A percentile compares a stretch with the other conserved stretches of the same genome.
phyloP scores from a whole-genome alignment of 148 eudicot genomes.

The Vaccinium corymbosum region DNA sequence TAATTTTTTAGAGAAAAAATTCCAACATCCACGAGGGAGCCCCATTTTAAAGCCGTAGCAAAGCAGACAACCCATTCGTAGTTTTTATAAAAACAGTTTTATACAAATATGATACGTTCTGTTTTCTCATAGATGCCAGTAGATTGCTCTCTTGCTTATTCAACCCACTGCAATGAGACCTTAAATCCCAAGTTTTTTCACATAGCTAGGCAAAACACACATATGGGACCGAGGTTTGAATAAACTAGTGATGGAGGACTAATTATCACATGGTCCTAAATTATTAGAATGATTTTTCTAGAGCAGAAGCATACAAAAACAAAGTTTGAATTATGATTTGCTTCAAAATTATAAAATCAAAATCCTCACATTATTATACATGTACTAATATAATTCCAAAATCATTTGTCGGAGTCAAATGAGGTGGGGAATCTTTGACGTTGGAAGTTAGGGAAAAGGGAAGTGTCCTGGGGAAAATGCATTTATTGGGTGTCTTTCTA shows the following conservation, averaged over 20 bases:
- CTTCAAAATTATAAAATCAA: not conserved
- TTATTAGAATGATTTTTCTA: not conserved
- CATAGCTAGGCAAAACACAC: not conserved
- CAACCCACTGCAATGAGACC: not conserved
- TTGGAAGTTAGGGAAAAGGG: not conserved
- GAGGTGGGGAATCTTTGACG: not conserved
- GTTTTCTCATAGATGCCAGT: not conserved
- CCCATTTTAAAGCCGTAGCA: too few relatives aligned
- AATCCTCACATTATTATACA: not conserved
- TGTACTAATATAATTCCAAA: not conserved
- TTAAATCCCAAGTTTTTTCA: not conserved
- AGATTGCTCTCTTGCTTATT: not conserved
- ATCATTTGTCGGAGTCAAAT: slow-evolving; percentile 13
- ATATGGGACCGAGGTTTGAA: slow-evolving; percentile 2
- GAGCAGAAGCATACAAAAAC: not conserved
- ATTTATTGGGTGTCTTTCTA: not conserved
- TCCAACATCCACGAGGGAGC: too few relatives aligned
- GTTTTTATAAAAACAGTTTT: not conserved
- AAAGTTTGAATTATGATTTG: not conserved
- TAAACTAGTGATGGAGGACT: not conserved
- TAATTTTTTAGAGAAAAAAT: too few relatives aligned
- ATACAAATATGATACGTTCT: not conserved
- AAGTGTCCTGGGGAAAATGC: not conserved
- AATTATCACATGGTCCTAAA: not conserved
- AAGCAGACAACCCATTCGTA: too few relatives aligned